Conservation (phyloP, 148 eudicot genomes). For the Pharnaceum exiguum region DNA sequence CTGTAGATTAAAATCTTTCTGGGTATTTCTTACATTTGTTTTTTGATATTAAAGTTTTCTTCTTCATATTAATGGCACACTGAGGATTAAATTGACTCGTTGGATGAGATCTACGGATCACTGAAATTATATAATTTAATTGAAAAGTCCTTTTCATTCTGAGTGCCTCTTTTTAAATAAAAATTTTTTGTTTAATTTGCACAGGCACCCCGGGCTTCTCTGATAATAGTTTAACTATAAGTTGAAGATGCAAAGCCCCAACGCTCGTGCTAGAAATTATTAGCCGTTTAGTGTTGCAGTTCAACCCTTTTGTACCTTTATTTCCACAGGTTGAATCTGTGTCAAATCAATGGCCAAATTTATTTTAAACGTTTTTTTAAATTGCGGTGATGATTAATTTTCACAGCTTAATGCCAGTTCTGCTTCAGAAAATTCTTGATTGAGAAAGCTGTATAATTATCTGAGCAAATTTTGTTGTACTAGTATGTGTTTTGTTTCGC, state of each 20-base stretch:
- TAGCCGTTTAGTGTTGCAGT: conserved; percentile 68
- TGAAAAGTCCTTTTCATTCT: conserved; percentile 22
- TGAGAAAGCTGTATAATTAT: conserved; percentile 50
- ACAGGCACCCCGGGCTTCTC: conserved; percentile 69
- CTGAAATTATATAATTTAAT: background rate
- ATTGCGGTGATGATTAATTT: conserved; percentile 36
- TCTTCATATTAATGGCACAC: background rate
- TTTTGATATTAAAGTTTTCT: background rate
- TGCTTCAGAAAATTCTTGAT: conserved; percentile 83
- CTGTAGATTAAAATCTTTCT: too few species aligned
- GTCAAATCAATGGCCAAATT: conserved; percentile 54
- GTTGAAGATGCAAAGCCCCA: conserved; percentile 57
- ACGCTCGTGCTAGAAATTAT: conserved; percentile 52
- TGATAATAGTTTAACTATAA: too few species aligned
- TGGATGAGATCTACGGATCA: conserved; percentile 16
- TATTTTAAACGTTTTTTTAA: background rate
- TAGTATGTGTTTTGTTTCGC: too few species aligned
- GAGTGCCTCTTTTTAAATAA: conserved; percentile 6
- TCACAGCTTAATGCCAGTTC: conserved; percentile 75
- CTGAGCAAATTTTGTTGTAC: conserved; percentile 76
- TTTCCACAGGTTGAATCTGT: conserved; percentile 37
- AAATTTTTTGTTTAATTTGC: too few species aligned
- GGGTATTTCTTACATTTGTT: too few species aligned
- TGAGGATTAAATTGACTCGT: conserved; percentile 20
- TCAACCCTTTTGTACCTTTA: conserved; percentile 34